Evolutionary conservation across 129 eudicot genomes (phyloP), one percentile per base, ranked within the genome.

Genomic region (Kitagawia praeruptora): DNA sequence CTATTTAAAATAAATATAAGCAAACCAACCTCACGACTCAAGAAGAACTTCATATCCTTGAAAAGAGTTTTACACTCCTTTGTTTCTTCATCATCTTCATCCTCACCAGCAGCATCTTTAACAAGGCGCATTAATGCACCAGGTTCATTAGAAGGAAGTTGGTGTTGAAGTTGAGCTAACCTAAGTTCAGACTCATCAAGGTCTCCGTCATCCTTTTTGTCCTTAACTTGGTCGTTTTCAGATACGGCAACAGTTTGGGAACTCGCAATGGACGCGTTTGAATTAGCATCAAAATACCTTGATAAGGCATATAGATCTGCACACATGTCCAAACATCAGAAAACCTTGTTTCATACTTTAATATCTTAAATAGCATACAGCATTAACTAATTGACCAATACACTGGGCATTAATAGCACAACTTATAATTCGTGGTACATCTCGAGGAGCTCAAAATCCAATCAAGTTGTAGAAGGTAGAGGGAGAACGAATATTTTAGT

Each of bases 291-390:
- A 72, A 89, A 81, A 78, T 83, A 88, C 64, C 98, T 90, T 47
- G 93, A 86, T 66, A 91, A 77, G 3, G 91, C 98, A 83, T 90
- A 91, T 37, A 93, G 88, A 79, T 93, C 98, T 93, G 96, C 88
- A 85, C 39, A 72, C 49, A 4, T 18, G 19, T 66, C 47, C 79
- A 83, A 82, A 40, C 11, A 12, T 25, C 45, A n/a, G 14, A 46
- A 15, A 8, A 4, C 9, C 31, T 41, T 21, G 37, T 42, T 4
- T 58, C 75, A 23, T 41, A 4, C 42, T 67, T 41, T 67, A 14
- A 67, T 67, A 28, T 31, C 23, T 8, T 28, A 13, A n/a, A 31
- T 67, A 67, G 21, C 7, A 14, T 12, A 31, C 0, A 4, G 41
- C 23, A 13, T 31, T 12, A 31, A 31, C 73, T 31, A 28, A 64